Base-by-base conservation (phyloP, 2,329 filamentous ascomycete genomes). In the Botrytis medusae region DNA sequence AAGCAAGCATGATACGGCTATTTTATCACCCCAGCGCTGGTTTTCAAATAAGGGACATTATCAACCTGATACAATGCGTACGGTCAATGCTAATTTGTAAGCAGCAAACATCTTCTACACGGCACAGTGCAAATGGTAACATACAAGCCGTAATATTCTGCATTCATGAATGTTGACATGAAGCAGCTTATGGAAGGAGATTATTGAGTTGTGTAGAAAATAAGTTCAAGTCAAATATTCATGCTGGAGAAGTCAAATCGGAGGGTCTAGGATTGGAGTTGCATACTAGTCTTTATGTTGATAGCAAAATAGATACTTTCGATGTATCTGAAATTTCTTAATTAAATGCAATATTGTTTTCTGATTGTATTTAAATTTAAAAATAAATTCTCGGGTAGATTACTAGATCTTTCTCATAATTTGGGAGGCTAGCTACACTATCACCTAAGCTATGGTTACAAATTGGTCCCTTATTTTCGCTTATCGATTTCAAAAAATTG, bases 1-100 rank as follows among this genome's bases (percentile, higher is more conserved):
- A 54, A 54, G 8, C 0, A 54, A n/a, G 12, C 29, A 18, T 18
- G 5, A 42, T 40, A 54, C 46, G 34, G 34, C 40, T 18, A 37
- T 2, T 37, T 0, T 18, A 18, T 62, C 18, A 2, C 16, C 0
- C 6, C 25, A 3, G 37, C n/a, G 25, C 22, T 40, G 2, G 2
- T 10, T 16, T 14, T 2, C 18, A 6, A 25, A n/a, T 12, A 29
- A 20, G 0, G 18, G 20, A 14, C 2, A 46, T 25, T 37, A 10
- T 42, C 37, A 2, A 29, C 9, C 42, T 18, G 61, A 6, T 54
- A n/a, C 8, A 61, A 9, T n/a, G 9, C 12, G 22, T 46, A 46
- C 62, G 12, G n/a, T 4, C 42, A 46, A 10, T 2, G 20, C 62
- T 32, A 64, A 46, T 64, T 64, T 16, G 18, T 64, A 25, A 46